Evolutionary conservation across 345 rosid species (phyloP), one percentile per base, ranked within the genome.

Genomic region (Raphanus sativus): DNA sequence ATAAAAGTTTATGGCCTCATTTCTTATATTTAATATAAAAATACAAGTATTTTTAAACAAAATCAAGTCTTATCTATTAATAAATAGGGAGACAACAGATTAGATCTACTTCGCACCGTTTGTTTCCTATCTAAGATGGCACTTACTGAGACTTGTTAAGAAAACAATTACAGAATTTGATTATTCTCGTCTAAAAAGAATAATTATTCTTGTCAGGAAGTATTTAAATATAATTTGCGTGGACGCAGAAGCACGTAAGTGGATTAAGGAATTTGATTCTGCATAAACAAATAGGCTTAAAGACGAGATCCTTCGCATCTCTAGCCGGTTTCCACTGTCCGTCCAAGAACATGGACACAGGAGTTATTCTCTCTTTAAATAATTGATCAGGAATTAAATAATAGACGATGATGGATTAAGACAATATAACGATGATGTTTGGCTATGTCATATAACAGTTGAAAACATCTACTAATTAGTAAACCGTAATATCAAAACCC

Each of bases 241-340:
- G 65, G 77, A 26, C 32, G 36, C 58, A 2, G 2, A 38, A 16
- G 10, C 13, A 50, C 62, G 26, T 32, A 21, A 24, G 4, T 55
- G n/a, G 65, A 74, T 28, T 54, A 74, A 38, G 8, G 71, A 15
- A 65, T 65, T 65, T 55, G 77, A 65, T 55, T 65, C 56, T 74
- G 42, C 32, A 25, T 11, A 33, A 17, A 32, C 25, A 50, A 17
- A 30, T 29, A 32, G 8, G 7, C 12, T 25, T 5, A 21, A 59
- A 59, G 62, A 3, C 3, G 16, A 59, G 33, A 26, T 59, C 17
- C 17, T 58, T 58, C 32, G 62, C 62, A 58, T 59, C 34, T 60
- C 5, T 4, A 60, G 34, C 64, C 17, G 36, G 21, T 72, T 28
- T 30, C 8, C 32, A 29, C 26, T 60, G 67, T 28, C 58, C 13